Evolutionary conservation across 208 protist genomes (phyloP).

Genomic region (Acanthamoeba sp.): DNA sequence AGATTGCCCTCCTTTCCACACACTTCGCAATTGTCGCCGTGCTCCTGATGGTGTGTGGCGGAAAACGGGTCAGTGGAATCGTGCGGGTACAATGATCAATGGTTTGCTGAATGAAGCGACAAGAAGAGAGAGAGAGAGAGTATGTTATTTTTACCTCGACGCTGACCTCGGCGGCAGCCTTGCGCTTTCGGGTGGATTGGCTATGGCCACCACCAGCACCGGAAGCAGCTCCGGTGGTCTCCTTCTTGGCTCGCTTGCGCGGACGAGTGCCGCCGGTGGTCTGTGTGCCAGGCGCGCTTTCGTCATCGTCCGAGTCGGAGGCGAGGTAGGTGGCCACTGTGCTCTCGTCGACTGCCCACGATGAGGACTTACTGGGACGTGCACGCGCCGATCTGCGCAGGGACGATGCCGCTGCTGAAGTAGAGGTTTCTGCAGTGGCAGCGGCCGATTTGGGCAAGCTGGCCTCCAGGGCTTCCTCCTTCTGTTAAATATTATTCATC

Average conservation of each 20-base stretch:
- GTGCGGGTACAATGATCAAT: too few relatives aligned
- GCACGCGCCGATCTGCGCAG: neutral
- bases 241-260: neutral
- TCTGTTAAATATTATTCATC: too few relatives aligned
- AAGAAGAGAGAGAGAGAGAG: too few relatives aligned
- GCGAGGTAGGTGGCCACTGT: neutral
- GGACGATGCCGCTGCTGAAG: too few relatives aligned
- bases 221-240: too few relatives aligned
- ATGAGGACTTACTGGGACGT: neutral
- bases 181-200: neutral
- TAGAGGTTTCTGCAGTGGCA: too few relatives aligned
- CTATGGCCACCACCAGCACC: too few relatives aligned
- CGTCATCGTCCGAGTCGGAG: neutral
- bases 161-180: neutral
- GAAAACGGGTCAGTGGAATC: too few relatives aligned
- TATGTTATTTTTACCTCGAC: neutral
- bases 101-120: neutral
- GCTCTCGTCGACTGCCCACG: neutral
- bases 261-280: neutral
- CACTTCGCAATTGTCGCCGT: slow-evolving; percentile 46
- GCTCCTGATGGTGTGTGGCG: slow-evolving; percentile 36
- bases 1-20: slow-evolving; percentile 56
- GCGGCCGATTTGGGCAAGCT: neutral
- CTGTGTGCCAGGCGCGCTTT: neutral
- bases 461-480: neutral